These are phyloP conservation scores for Ceratocystis cubensis DNA, from an alignment of 2,329 filamentous ascomycete species.

Conservation along the genomic window DNA sequence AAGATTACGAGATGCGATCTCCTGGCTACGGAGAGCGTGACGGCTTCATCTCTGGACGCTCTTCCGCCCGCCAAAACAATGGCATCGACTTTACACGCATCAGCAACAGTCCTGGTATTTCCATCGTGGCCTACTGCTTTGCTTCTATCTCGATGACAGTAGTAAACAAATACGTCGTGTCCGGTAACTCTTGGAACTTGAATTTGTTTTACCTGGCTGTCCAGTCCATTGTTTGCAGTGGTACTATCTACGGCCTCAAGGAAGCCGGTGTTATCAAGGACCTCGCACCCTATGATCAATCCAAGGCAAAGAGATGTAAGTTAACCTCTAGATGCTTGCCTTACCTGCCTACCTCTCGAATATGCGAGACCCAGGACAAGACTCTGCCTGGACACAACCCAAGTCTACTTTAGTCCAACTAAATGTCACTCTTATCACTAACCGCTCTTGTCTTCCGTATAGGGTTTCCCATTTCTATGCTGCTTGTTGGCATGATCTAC, in stretches of 20 bases:
- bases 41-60: conserved; percentile 33
- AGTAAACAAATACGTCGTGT: conserved; percentile 98
- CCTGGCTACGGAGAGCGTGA: conserved; percentile 43
- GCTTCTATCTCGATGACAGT: conserved; percentile 99
- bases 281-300: conserved; percentile 65
- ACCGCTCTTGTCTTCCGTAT: conserved; percentile 10
- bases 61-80: conserved; percentile 24
- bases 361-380: neutral
- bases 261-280: conserved; percentile 69
- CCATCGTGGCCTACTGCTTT: conserved; percentile 80
- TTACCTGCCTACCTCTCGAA: neutral
- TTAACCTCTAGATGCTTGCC: conserved; percentile 9
- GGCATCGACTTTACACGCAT: conserved; percentile 36
- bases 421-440: neutral
- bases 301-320: conserved; percentile 87
- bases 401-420: neutral
- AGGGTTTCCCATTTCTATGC: conserved; percentile 95
- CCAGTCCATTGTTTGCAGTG: conserved; percentile 82
- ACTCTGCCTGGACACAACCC: neutral
- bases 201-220: conserved; percentile 90
- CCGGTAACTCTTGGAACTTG: conserved; percentile 80
- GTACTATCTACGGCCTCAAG: conserved; percentile 73
- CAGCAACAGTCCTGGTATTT: conserved; percentile 64
- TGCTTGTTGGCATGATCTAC: conserved; percentile 98
- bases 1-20: conserved; percentile 62